Conservation (phyloP, 163 green algal genomes). For the Scenedesmus sp. region DNA sequence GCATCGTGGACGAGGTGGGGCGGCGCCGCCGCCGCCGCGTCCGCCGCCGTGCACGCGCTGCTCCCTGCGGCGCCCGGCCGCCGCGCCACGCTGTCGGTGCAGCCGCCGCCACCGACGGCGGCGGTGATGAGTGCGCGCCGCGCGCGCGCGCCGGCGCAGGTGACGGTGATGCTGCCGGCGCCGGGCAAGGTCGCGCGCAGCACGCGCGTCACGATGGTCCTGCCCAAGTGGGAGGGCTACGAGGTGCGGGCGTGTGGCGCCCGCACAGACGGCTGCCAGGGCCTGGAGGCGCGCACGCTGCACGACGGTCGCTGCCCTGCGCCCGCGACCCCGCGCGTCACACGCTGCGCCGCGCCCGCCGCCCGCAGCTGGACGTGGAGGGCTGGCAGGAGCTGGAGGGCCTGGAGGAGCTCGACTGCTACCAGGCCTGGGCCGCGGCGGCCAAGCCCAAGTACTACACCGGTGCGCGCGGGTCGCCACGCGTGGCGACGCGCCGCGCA, state of each 20-base stretch:
- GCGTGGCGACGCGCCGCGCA: background rate
- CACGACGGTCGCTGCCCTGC: background rate
- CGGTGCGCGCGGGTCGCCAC: background rate
- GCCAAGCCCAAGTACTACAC: conserved; percentile 12
- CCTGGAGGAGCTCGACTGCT: background rate
- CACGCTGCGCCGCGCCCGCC: background rate
- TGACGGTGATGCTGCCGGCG: too few relatives aligned
- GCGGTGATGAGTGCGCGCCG: too few relatives aligned
- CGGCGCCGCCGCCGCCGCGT: background rate
- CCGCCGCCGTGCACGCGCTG: background rate
- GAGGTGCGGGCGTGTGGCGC: background rate
- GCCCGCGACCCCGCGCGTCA: too few relatives aligned
- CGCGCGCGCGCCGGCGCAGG: too few relatives aligned
- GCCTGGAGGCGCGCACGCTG: too few relatives aligned
- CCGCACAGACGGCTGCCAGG: background rate
- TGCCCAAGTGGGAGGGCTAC: conserved; percentile 15
- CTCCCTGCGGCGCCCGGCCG: too few relatives aligned
- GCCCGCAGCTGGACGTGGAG: background rate
- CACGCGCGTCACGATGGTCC: too few relatives aligned
- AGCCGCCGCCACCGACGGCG: too few relatives aligned
- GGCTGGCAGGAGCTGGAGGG: conserved; percentile 3
- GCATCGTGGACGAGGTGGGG: conserved; percentile 7
- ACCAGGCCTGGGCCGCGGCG: background rate
- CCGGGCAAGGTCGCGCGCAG: too few relatives aligned
- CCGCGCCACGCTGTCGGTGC: too few relatives aligned